Evolutionary conservation across 1,284 basidiomycete genomes (phyloP).

Genomic region (Ustilago loliicola): DNA sequence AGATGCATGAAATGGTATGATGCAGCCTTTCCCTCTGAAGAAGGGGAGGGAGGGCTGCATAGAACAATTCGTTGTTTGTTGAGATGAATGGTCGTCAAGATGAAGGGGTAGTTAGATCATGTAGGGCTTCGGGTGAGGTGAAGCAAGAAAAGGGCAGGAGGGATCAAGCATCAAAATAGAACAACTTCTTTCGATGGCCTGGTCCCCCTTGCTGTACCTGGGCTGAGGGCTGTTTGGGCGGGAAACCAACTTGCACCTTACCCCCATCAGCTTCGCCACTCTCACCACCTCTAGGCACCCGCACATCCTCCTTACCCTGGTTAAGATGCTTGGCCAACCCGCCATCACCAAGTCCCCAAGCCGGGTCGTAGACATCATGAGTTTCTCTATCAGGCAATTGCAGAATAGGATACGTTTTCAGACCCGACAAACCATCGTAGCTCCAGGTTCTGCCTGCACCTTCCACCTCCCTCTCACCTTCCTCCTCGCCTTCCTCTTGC

Average conservation of each 20-base stretch:
- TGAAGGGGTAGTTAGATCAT: too few species aligned
- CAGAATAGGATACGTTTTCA: slow-evolving; percentile 62
- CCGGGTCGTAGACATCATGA: slow-evolving; percentile 61
- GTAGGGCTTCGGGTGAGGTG: too few species aligned
- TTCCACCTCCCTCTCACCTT: neutral
- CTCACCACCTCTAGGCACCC: neutral
- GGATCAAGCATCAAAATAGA: slow-evolving; percentile 59
- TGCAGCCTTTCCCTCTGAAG: too few species aligned
- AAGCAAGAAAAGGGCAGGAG: neutral
- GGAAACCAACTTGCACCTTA: slow-evolving; percentile 2
- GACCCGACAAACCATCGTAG: slow-evolving; percentile 53
- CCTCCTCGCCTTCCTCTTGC: slow-evolving; percentile 7
- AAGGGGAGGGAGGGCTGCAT: too few species aligned
- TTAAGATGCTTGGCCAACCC: slow-evolving; percentile 39
- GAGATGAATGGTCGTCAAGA: too few species aligned
- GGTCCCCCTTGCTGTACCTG: slow-evolving; percentile 21
- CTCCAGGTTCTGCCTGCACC: slow-evolving; percentile 43
- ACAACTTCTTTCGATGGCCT: slow-evolving; percentile 54
- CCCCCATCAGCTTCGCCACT: neutral
- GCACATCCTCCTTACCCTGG: neutral
- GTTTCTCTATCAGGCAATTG: slow-evolving; percentile 59
- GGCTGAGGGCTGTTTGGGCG: neutral
- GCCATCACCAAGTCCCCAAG: slow-evolving; percentile 51
- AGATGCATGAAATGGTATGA: too few species aligned
- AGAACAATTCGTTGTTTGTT: too few species aligned